Evolutionary conservation across 345 rosid species (phyloP), one percentile per base, ranked within the genome.

Genomic region (Erucastrum elatum): DNA sequence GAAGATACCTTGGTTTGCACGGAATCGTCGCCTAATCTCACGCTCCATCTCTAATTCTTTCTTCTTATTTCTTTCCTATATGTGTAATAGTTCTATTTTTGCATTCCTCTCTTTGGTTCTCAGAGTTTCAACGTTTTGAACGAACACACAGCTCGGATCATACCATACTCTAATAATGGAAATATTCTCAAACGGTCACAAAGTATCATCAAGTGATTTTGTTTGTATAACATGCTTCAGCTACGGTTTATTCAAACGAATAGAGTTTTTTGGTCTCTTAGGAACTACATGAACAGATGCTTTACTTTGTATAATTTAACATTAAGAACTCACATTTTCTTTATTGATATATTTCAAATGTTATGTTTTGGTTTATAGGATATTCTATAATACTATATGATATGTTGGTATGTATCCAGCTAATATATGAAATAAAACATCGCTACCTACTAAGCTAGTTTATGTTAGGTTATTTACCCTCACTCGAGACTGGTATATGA

Each of bases 121-220:
- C 16, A 27, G 53, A 31, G 34, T 63, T 80, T 69, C 16, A 2
- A 27, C 8, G 30, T 63, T 64, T 21, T 69, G 12, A 64, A 75
- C 66, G 71, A 64, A 13, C 51, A 31, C 25, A 64, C 79, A 75
- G 65, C 79, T 69, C 75, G 75, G 83, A 74, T 74, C 61, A 53
- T 51, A 51, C 16, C 60, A 44, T 74, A 11, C 55, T 80, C 75
- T 80, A 80, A 69, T 75, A 64, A 69, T 80, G 83, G 83, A 63
- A 60, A 37, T 29, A 6, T 51, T 15, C 58, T 51, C 58, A 53
- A 53, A 16, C 26, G 60, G 4, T 53, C 59, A 16, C 59, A 53
- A 6, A 53, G 58, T n/a, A 21, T 51, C 58, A 51, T 51, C 3
- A 15, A n/a, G 60, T 67, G 65, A 49, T 73, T 78, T 72, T 66